Conservation (phyloP, 1,139 yeast genomes). For the Zygoascus meyerae region DNA sequence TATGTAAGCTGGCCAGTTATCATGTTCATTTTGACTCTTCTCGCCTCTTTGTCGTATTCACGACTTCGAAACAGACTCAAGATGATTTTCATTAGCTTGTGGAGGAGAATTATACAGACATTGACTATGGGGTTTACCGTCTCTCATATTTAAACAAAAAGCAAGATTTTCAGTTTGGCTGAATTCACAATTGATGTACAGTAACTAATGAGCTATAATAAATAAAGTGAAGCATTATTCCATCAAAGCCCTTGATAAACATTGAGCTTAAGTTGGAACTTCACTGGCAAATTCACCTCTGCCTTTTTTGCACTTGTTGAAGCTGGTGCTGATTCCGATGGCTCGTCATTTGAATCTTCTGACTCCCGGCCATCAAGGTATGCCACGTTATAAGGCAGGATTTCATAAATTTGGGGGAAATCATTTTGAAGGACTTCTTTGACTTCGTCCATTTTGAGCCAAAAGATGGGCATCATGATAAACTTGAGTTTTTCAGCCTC, state of each 20-base stretch:
- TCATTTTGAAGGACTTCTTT: conserved; percentile 25
- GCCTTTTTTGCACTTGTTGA: too few relatives aligned
- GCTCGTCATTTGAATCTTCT: not conserved
- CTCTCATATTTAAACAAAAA: conserved; percentile 19
- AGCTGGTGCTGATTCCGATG: too few relatives aligned
- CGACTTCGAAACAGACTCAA: conserved; percentile 15
- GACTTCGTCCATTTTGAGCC: conserved; percentile 43
- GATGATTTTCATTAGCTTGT: conserved; percentile 13
- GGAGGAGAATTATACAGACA: conserved; percentile 20
- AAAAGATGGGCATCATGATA: conserved; percentile 43
- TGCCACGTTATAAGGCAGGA: conserved; percentile 18
- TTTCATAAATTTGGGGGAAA: conserved; percentile 19
- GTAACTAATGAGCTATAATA: too few relatives aligned
- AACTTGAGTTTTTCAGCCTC: conserved; percentile 44
- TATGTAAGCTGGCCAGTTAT: not conserved
- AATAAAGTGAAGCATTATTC: too few relatives aligned
- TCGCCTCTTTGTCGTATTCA: conserved; percentile 19
- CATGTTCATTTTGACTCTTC: conserved; percentile 17
- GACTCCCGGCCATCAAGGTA: conserved; percentile 17
- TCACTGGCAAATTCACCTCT: too few relatives aligned
- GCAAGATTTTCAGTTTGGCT: too few relatives aligned
- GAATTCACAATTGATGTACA: too few relatives aligned
- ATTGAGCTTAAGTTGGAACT: too few relatives aligned
- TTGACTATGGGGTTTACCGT: conserved; percentile 26
- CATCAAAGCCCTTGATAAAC: too few relatives aligned